These are phyloP conservation scores for Lachancea dasiensis DNA, from an alignment of 805 yeast genomes.

Conservation along the genomic window DNA sequence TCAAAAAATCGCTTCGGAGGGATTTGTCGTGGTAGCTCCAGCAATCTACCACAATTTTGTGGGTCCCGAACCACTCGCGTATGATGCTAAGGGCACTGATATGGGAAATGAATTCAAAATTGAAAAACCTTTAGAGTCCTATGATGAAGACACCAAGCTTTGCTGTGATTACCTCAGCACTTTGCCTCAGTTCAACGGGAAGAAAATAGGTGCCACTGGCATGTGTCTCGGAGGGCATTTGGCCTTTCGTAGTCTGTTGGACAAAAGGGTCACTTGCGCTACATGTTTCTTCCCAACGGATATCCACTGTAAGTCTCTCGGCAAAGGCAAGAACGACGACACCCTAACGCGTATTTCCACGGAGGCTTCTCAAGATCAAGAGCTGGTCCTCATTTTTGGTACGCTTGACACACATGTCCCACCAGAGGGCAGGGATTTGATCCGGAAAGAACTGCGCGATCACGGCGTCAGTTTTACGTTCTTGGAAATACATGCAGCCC, in stretches of 20 bases:
- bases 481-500: constrained; percentile 71
- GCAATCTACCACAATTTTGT: constrained; percentile 73
- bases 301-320: constrained; percentile 62
- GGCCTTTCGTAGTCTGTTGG: constrained; percentile 61
- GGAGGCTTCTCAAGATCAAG: constrained; percentile 51
- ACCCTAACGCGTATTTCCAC: constrained; percentile 47
- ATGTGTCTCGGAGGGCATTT: constrained; percentile 86
- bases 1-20: constrained; percentile 71
- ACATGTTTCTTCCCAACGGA: constrained; percentile 80
- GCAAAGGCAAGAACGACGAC: constrained; percentile 59
- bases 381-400: constrained; percentile 65
- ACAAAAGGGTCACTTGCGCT: constrained; percentile 56
- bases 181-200: constrained; percentile 59
- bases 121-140: constrained; percentile 60
- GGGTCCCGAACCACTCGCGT: constrained; percentile 55
- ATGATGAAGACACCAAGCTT: constrained; percentile 66
- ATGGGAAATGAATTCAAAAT: constrained; percentile 62
- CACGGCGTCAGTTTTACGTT: constrained; percentile 60
- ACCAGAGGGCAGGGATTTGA: constrained; percentile 66
- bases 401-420: constrained; percentile 78
- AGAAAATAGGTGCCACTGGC: constrained; percentile 70
- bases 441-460: constrained; percentile 53
- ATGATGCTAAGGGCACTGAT: constrained; percentile 71
- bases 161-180: constrained; percentile 55
- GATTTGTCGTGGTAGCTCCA: constrained; percentile 74